Evolutionary conservation across 495 filamentous ascomycete genomes (phyloP), one percentile per base, ranked within the genome.

Genomic region (Xylaria grammica): DNA sequence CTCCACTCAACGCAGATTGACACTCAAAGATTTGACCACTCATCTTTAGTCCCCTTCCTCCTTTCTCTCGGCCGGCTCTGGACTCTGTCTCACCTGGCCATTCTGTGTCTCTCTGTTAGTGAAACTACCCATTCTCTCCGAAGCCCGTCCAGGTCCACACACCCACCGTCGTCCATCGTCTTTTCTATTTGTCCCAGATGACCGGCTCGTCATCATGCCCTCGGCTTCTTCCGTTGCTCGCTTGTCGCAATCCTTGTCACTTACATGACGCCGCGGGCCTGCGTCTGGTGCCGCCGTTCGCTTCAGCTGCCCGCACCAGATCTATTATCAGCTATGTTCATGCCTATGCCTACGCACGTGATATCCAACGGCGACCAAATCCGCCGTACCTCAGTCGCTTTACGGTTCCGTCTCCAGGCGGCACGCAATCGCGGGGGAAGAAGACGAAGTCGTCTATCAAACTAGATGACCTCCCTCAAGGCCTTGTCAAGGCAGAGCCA

Each of bases 391-490:
- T 20, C 19, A 15, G 26, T 45, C 54, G 13, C 49, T 22, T 46
- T 29, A 20, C 46, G n/a, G 15, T 27, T 59, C 15, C 40, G n/a
- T 26, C 15, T 4, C 45, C 0, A 50, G 61, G 17, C 17, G 4
- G 52, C 36, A 34, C 27, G 17, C 72, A 70, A n/a, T 36, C 29
- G 1, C 65, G 69, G 32, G 67, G 69, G 8, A 74, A 74, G 56
- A 74, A 70, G 56, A 86, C 86, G 0, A 79, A 74, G 61, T 79
- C 86, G 1, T 85, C 82, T 0, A 70, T 88, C 45, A 86, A 79
- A 49, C 69, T 91, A 19, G 82, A 88, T 42, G 88, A 92, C 49
- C 79, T 91, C 17, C 88, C 90, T 17, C 89, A 91, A 67, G 86
- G 87, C 7, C 66, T 79, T 1, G 66, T 89, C 45, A 57, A 61